Evolutionary conservation across 2,329 filamentous ascomycete species (phyloP), one percentile per base, ranked within the genome.

Genomic region (Xylariaceae sp.): DNA sequence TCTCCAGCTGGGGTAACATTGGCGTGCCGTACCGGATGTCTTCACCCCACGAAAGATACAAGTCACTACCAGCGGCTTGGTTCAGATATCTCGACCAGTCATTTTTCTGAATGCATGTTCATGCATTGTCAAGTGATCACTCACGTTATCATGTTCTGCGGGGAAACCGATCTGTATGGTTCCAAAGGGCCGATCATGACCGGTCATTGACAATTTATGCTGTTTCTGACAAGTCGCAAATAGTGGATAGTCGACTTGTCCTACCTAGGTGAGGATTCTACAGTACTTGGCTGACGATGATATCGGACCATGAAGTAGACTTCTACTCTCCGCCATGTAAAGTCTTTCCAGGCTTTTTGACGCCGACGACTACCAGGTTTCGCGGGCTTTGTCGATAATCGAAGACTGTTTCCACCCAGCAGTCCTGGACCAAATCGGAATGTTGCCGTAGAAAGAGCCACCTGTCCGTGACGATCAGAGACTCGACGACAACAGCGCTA

Each of bases 331-430:
- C n/a, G 15, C 21, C 18, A 40, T 32, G 32, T 57, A 48, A 57
- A 34, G 59, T 45, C 47, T 30, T 51, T 21, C n/a, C n/a, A n/a
- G 56, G 56, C 36, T 80, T 83, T 74, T 96, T 96, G 47, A 97
- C 80, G 0, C 92, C 94, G 29, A 97, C 92, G 3, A 99, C 88
- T 1, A 95, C 92, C 65, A 97, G 71, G 71, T 99, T 97, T 58
- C 94, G 79, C 45, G 94, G 94, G 68, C 91, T 96, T 67, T 87
- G 73, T 36, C 73, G 75, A 70, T 95, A 96, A 61, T 95, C 90
- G 74, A 97, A 97, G 4, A 96, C 91, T 0, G 88, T 79, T 74
- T 97, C 90, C 5, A 96, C 92, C 94, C 94, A 99, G 55, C 85
- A 87, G 60, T 87, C 80, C 60, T 80, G 74, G 42, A 91, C 85